Conservation (phyloP, 148 eudicot species). For the Simmondsia chinensis region DNA sequence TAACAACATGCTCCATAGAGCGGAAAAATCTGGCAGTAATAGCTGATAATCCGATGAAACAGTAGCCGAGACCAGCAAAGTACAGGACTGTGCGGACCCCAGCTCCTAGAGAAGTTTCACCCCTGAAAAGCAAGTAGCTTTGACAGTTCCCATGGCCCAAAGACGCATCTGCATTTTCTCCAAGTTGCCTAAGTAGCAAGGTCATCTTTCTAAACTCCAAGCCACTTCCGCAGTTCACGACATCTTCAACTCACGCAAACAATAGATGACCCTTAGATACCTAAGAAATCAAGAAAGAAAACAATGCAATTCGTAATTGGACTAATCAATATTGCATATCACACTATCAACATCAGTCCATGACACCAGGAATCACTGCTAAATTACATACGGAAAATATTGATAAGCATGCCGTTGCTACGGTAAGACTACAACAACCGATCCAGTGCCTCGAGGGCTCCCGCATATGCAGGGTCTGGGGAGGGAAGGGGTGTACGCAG, state of each 20-base stretch:
- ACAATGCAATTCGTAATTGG: no score
- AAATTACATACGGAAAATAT: no score
- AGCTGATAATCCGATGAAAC: slow-evolving; percentile 82
- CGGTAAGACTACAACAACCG: no score
- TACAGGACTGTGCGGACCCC: slow-evolving; percentile 50
- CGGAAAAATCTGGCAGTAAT: slow-evolving; percentile 77
- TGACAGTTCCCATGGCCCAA: slow-evolving; percentile 27
- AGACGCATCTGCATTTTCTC: slow-evolving; percentile 2
- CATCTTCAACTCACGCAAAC: background rate
- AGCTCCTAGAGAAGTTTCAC: slow-evolving; percentile 48
- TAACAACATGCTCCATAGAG: slow-evolving; percentile 90
- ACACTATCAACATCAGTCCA: no score
- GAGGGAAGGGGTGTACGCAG: no score
- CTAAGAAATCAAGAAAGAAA: background rate
- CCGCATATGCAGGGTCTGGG: no score
- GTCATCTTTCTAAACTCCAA: slow-evolving; percentile 16
- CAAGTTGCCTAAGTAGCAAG: slow-evolving; percentile 7
- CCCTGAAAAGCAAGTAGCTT: slow-evolving; percentile 33
- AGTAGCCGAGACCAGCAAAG: slow-evolving; percentile 57
- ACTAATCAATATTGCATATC: no score
- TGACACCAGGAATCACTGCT: no score
- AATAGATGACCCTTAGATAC: slow-evolving; percentile 1
- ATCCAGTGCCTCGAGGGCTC: no score
- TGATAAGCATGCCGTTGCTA: no score
- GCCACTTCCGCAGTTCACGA: slow-evolving; percentile 5